A percentile compares a stretch with the other conserved stretches of the same genome.
Conservation (phyloP, 768 basidiomycete species). For the Serendipita sp. region DNA sequence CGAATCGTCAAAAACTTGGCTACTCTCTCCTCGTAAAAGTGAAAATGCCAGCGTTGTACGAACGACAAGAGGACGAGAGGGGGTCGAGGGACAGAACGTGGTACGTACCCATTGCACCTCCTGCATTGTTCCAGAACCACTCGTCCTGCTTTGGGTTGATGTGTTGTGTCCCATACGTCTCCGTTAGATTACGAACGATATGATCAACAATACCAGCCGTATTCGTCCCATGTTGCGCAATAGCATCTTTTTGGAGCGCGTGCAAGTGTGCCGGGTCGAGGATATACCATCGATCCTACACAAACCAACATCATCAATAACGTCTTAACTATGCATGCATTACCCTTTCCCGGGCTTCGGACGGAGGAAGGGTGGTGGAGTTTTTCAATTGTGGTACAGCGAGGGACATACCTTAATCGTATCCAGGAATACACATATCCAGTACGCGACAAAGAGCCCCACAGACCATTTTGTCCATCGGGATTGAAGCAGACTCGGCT, state of each 20-base stretch:
- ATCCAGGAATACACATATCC: conserved; percentile 13
- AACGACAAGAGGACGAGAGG: too few relatives aligned
- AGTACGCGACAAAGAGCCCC: background rate
- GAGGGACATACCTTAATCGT: conserved; percentile 15
- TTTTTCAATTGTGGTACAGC: background rate
- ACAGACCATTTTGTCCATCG: background rate
- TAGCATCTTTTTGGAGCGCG: conserved; percentile 54
- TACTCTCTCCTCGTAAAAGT: background rate
- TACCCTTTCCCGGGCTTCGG: too few relatives aligned
- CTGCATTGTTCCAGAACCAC: conserved; percentile 95
- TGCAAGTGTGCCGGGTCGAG: conserved; percentile 60
- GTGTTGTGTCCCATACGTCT: conserved; percentile 44
- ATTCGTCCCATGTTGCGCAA: conserved; percentile 47
- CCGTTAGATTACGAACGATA: conserved; percentile 66
- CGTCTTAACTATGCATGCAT: too few relatives aligned
- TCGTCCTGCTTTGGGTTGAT: conserved; percentile 46
- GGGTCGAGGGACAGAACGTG: background rate
- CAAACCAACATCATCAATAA: background rate
- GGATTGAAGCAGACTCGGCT: background rate
- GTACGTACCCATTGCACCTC: conserved; percentile 75
- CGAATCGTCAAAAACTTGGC: background rate
- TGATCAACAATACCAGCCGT: conserved; percentile 60
- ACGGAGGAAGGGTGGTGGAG: too few relatives aligned
- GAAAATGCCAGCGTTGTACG: too few relatives aligned
- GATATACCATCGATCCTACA: conserved; percentile 72